phyloP scores from a whole-genome alignment of 148 eudicot species.

The Fagopyrum tataricum region DNA sequence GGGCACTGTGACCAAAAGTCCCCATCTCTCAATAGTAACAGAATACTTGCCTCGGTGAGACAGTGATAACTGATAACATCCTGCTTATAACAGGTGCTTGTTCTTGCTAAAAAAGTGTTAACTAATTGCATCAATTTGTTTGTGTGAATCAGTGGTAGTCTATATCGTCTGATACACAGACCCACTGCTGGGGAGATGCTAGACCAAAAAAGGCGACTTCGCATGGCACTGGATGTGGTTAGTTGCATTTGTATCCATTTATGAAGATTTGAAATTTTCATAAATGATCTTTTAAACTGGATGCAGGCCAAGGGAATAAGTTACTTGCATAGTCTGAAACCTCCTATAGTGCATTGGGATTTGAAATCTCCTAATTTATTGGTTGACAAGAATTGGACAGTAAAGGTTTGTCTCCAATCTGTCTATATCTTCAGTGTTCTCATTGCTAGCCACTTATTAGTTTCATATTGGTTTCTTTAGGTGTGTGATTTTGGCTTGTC shows the following conservation, averaged over 20 bases:
- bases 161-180: slow-evolving; percentile 83
- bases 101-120: not conserved
- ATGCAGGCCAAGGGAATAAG: slow-evolving; percentile 91
- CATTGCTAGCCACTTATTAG: not conserved
- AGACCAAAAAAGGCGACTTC: slow-evolving; percentile 77
- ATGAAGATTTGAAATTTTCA: not conserved
- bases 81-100: not conserved
- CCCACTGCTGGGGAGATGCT: slow-evolving; percentile 73
- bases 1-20: slow-evolving; percentile 94
- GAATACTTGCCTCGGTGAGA: slow-evolving; percentile 90
- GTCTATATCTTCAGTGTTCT: not conserved
- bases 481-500: slow-evolving; percentile 99
- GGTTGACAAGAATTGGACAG: slow-evolving; percentile 96
- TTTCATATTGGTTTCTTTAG: slow-evolving; percentile 24
- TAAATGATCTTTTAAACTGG: not conserved
- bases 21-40: slow-evolving; percentile 88
- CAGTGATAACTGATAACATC: not conserved
- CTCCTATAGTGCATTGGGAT: slow-evolving; percentile 97
- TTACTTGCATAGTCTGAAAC: slow-evolving; percentile 80
- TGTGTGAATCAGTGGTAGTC: slow-evolving; percentile 60
- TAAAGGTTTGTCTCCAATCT: slow-evolving; percentile 46
- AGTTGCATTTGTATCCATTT: not conserved
- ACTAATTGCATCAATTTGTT: not conserved
- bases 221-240: slow-evolving; percentile 98
- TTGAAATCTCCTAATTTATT: slow-evolving; percentile 90